A percentile compares a stretch with the other conserved stretches of the same genome.
phyloP scores from a whole-genome alignment of 2,329 filamentous ascomycete species.

The Bimuria novae-zelandiae region DNA sequence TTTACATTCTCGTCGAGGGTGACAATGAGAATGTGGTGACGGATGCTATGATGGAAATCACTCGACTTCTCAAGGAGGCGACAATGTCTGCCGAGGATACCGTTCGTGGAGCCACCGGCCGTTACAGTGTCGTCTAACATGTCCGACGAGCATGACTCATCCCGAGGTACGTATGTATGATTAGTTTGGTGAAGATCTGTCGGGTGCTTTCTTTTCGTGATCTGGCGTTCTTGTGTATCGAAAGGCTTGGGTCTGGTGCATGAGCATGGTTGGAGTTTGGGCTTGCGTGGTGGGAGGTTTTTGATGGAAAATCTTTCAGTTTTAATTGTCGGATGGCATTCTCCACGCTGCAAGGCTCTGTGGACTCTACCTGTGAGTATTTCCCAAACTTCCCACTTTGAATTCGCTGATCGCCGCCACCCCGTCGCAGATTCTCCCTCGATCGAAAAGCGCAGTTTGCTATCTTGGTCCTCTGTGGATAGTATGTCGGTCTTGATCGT shows the following conservation, averaged over 20 bases:
- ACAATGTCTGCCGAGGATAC: slow-evolving; percentile 82
- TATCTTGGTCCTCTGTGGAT: neutral
- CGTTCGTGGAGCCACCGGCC: slow-evolving; percentile 75
- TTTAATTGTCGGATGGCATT: neutral
- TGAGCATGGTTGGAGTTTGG: neutral
- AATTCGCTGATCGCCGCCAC: slow-evolving; percentile 10
- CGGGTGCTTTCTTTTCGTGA: neutral
- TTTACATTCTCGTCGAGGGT: slow-evolving; percentile 97
- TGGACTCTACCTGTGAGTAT: slow-evolving; percentile 8
- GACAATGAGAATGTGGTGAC: slow-evolving; percentile 93
- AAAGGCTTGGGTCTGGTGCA: neutral
- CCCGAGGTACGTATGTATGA: slow-evolving; percentile 12
- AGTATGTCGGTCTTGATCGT: neutral
- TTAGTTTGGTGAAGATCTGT: neutral
- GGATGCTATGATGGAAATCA: slow-evolving; percentile 87
- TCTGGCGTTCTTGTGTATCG: neutral
- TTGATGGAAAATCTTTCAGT: neutral
- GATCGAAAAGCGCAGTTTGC: no score
- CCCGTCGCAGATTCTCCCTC: slow-evolving; percentile 5
- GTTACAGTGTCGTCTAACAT: slow-evolving; percentile 71
- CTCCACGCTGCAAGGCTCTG: neutral
- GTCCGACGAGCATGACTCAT: neutral
- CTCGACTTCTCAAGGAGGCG: slow-evolving; percentile 84
- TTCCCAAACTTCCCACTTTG: neutral
- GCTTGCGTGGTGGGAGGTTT: neutral